A percentile compares a stretch with the other conserved stretches of the same genome.
Evolutionary conservation across 495 filamentous ascomycete genomes (phyloP).

Genomic region (Annulohypoxylon stygium): DNA sequence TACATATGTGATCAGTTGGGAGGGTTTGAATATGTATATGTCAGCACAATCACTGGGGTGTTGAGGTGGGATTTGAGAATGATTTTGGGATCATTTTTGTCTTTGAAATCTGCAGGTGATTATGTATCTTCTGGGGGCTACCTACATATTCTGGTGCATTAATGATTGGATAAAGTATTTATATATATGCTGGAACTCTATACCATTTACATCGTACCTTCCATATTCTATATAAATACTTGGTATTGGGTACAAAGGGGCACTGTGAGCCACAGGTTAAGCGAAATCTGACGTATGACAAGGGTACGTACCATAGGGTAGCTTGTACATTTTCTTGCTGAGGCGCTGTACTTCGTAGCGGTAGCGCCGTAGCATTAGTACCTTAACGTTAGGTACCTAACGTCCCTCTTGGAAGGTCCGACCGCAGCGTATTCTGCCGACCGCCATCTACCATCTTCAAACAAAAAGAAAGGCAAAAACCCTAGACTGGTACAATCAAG

Average conservation of each 20-base stretch:
- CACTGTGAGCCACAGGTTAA: slow-evolving; percentile 3
- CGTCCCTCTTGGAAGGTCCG: slow-evolving; percentile 8
- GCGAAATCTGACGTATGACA: slow-evolving; percentile 20
- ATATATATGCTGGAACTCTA: not conserved
- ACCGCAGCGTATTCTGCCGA: slow-evolving; percentile 9
- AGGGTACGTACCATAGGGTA: slow-evolving; percentile 3
- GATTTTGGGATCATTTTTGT: too few species aligned
- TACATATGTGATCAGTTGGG: not conserved
- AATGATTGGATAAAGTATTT: not conserved
- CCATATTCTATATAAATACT: not conserved
- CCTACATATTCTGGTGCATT: too few species aligned
- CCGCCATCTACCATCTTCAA: slow-evolving; percentile 3
- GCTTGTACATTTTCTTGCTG: not conserved
- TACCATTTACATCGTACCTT: not conserved
- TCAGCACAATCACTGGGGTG: too few species aligned
- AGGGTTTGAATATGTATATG: not conserved
- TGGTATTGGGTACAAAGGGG: not conserved
- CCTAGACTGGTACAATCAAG: slow-evolving; percentile 10
- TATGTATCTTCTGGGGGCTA: too few species aligned
- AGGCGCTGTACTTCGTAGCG: not conserved
- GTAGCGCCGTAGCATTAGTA: slow-evolving; percentile 2
- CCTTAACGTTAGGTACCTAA: slow-evolving; percentile 20
- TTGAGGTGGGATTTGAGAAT: too few species aligned
- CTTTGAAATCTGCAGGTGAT: too few species aligned
- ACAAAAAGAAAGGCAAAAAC: slow-evolving; percentile 9